Evolutionary conservation across 2,329 filamentous ascomycete genomes (phyloP), one percentile per base, ranked within the genome.

Genomic region (Neofusicoccum ribis): DNA sequence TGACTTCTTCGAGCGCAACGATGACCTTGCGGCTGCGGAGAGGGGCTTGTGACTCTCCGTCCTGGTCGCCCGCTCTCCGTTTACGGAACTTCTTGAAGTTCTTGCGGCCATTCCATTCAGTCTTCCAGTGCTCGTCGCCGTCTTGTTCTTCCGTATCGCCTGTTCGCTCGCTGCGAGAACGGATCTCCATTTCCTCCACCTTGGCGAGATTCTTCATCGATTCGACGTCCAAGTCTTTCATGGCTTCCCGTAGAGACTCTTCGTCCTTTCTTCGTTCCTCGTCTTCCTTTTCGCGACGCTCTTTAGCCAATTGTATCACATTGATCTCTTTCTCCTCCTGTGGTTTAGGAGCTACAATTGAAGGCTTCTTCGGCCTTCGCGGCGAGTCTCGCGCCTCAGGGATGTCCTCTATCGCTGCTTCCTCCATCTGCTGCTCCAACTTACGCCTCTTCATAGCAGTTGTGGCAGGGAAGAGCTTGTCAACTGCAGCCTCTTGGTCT

Each of bases 31-130:
- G 82, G 3, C 80, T 70, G 39, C 80, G 77, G 39, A 78, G 77
- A n/a, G 79, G 78, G 54, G 73, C 77, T 61, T 67, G 75, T 72
- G 69, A 77, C 70, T 64, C 75, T 74, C 52, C 74, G 70, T 43
- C 78, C 67, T 65, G 68, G 46, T 54, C 69, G 23, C 71, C 75
- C 46, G 77, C 72, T 5, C 77, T 88, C 62, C 86, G 83, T 63
- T 82, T 83, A 23, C 84, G 83, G 73, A 99, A 99, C 71, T 88
- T 91, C 77, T 99, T 99, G 81, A 97, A 99, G 73, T 99, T 98
- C 77, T 92, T 94, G 49, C 94, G 85, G 0, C 94, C 95, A 74
- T 97, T 96, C 95, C 95, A 99, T 44, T 84, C 84, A 0, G 92
- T 88, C 69, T 97, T 87, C 93, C 94, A 97, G 46, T 91, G 84